Evolutionary conservation across 345 rosid genomes (phyloP).

Genomic region (Brassica juncea): DNA sequence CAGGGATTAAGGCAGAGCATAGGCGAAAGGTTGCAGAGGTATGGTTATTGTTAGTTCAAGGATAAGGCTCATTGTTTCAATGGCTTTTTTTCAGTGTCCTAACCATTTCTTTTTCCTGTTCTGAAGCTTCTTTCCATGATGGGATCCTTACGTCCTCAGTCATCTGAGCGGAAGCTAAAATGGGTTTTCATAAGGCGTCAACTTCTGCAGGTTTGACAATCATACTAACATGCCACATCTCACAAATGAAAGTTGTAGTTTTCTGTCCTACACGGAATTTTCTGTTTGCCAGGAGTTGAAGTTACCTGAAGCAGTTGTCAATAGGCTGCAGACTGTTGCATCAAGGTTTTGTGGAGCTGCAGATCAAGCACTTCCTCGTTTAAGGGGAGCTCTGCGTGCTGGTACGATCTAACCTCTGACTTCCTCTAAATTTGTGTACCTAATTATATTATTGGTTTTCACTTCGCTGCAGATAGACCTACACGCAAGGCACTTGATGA

Average conservation of each 20-base stretch:
- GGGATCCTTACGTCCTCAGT: constrained; percentile 88
- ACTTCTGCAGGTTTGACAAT: constrained; percentile 74
- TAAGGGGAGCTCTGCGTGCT: constrained; percentile 90
- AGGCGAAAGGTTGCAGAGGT: constrained; percentile 96
- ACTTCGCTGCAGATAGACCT: constrained; percentile 63
- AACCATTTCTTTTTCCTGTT: constrained; percentile 30
- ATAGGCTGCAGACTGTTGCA: constrained; percentile 90
- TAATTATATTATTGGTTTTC: not conserved
- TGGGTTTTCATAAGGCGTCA: constrained; percentile 95
- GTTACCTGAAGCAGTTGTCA: constrained; percentile 85
- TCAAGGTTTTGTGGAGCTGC: constrained; percentile 91
- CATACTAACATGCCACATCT: not conserved
- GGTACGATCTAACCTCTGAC: constrained; percentile 47
- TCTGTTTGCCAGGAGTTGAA: constrained; percentile 73
- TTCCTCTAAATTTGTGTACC: not conserved
- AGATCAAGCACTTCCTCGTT: constrained; percentile 89
- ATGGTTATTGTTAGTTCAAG: constrained; percentile 21
- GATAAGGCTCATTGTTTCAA: constrained; percentile 21
- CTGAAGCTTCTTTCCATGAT: constrained; percentile 89
- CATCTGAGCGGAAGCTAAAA: constrained; percentile 81
- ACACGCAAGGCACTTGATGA: constrained; percentile 90
- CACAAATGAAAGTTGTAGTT: not conserved
- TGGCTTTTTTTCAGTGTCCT: constrained; percentile 19
- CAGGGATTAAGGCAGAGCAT: constrained; percentile 82
- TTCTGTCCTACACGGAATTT: constrained; percentile 16